phyloP scores from a whole-genome alignment of 106 monocot genomes.

The Narthecium ossifragum region DNA sequence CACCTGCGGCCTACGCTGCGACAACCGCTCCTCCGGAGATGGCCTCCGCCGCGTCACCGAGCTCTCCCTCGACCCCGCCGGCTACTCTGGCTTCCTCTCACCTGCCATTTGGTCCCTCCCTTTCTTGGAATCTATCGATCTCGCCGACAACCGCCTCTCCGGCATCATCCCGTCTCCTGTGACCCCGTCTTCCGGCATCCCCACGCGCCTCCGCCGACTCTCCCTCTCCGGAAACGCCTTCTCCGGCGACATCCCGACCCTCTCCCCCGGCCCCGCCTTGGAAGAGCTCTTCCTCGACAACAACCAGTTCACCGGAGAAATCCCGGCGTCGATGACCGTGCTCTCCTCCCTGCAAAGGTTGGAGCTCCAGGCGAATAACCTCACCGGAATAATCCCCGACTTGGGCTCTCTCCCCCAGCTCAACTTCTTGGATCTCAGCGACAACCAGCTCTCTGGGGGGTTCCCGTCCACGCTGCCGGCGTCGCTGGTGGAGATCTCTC shows the following conservation, averaged over 20 bases:
- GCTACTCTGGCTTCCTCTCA: conserved; percentile 45
- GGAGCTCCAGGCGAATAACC: conserved; percentile 45
- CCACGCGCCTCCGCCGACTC: conserved; percentile 30
- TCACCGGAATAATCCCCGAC: conserved; percentile 45
- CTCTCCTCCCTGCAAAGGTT: conserved; percentile 26
- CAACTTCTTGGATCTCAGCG: conserved; percentile 41
- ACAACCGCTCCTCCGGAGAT: conserved; percentile 13
- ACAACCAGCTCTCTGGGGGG: conserved; percentile 43
- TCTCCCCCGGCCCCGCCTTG: conserved; percentile 13
- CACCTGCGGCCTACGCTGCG: conserved; percentile 81
- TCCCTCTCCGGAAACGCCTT: conserved; percentile 62
- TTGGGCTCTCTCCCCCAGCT: conserved; percentile 19
- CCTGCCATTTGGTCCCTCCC: conserved; percentile 43
- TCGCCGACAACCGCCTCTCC: conserved; percentile 47
- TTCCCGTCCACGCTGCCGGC: conserved; percentile 32
- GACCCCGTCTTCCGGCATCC: conserved; percentile 3
- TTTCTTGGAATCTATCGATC: conserved; percentile 40
- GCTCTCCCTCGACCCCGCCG: conserved; percentile 54
- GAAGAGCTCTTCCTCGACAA: conserved; percentile 46
- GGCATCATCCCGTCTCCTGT: conserved; percentile 37
- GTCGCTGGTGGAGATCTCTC: conserved; percentile 36
- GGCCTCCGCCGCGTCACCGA: conserved; percentile 48
- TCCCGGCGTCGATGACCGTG: conserved; percentile 6
- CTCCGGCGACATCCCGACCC: conserved; percentile 45
- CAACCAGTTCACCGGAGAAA: conserved; percentile 32